These are phyloP conservation scores for Diaporthe batatas DNA, from an alignment of 2,329 filamentous ascomycete species.

Conservation along the genomic window DNA sequence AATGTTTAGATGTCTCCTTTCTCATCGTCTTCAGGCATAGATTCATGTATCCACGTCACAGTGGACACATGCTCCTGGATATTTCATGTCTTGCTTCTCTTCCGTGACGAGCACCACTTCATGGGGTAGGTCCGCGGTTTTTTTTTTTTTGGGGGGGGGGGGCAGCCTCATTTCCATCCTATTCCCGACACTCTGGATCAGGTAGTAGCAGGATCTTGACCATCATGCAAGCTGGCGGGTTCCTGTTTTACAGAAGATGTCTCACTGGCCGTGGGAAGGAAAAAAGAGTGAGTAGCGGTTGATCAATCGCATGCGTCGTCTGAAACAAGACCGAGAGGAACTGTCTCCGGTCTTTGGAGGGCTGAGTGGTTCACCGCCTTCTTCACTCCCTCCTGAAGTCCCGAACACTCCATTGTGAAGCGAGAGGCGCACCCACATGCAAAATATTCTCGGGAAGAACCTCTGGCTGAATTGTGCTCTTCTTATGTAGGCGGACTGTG, in stretches of 20 bases:
- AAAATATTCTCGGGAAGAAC: background rate
- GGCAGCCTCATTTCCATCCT: conserved; percentile 9
- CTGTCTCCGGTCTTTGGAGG: background rate
- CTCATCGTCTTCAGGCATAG: background rate
- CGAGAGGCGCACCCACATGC: background rate
- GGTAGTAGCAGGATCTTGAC: conserved; percentile 14
- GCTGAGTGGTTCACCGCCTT: conserved; percentile 11
- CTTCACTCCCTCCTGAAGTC: background rate
- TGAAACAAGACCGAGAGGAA: conserved; percentile 15
- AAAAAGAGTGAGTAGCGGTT: background rate
- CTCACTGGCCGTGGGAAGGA: conserved; percentile 31
- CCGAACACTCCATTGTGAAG: background rate
- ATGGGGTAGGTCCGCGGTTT: background rate
- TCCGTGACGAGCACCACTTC: conserved; percentile 6
- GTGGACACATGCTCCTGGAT: conserved; percentile 1
- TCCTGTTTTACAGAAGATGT: conserved; percentile 38
- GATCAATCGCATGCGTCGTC: conserved; percentile 25
- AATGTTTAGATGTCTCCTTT: background rate
- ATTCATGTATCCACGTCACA: background rate
- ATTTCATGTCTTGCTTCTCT: background rate
- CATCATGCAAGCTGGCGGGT: conserved; percentile 17
- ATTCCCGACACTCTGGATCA: conserved; percentile 40
- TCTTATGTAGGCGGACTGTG: background rate
- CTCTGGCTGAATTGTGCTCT: background rate
- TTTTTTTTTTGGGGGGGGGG: too few relatives aligned